A percentile compares a stretch with the other conserved stretches of the same genome.
Conservation (phyloP, 2,329 filamentous ascomycete genomes). For the Pseudonectria buxi region DNA sequence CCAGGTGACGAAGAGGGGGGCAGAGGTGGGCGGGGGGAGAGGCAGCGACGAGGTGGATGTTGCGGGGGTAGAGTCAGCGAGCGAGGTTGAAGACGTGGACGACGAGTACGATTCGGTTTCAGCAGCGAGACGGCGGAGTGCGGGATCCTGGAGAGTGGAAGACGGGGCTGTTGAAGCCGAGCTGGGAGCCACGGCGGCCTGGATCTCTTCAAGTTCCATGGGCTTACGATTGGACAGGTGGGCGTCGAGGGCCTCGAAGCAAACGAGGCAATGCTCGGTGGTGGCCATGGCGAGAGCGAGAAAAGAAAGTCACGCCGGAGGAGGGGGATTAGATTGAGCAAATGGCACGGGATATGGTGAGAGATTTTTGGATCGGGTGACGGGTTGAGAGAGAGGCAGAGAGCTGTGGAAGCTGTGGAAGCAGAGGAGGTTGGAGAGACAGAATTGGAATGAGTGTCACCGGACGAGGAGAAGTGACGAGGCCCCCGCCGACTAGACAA, state of each 20-base stretch:
- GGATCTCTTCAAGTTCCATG: constrained; percentile 60
- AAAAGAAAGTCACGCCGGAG: too few species aligned
- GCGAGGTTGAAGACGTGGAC: constrained; percentile 34
- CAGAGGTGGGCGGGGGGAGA: constrained; percentile 34
- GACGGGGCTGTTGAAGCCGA: constrained; percentile 13
- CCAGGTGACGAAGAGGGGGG: constrained; percentile 92
- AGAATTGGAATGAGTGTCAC: too few species aligned
- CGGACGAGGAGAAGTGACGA: too few species aligned
- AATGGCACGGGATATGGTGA: too few species aligned
- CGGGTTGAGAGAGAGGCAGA: background rate
- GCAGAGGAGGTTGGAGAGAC: too few species aligned
- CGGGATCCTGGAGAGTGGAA: constrained; percentile 31
- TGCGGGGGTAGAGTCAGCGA: constrained; percentile 38
- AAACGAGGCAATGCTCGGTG: constrained; percentile 79
- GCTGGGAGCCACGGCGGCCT: constrained; percentile 54
- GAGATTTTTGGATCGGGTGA: too few species aligned
- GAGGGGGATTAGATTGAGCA: too few species aligned
- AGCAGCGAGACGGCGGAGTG: constrained; percentile 35
- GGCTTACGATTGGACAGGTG: constrained; percentile 64
- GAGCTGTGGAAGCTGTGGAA: too few species aligned
- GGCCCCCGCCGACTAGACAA: too few species aligned
- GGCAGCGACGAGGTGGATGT: constrained; percentile 38
- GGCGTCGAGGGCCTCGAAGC: constrained; percentile 80
- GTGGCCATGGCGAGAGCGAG: constrained; percentile 61
- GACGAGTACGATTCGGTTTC: constrained; percentile 27